These are phyloP conservation scores for Magnolia sinica DNA, from an alignment of 164 flowering plant genomes.

Conservation along the genomic window DNA sequence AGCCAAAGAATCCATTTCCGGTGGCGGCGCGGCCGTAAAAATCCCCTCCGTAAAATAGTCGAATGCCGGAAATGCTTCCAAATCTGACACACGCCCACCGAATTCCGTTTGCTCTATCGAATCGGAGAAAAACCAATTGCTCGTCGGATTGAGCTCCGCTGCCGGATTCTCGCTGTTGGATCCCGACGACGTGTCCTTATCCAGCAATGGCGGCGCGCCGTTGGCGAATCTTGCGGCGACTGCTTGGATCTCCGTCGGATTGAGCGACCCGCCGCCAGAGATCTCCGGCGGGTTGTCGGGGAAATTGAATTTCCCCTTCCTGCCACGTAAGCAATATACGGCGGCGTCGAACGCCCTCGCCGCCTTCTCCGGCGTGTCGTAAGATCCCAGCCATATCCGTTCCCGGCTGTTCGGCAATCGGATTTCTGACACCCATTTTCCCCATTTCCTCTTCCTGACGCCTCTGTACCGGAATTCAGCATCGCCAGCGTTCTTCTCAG, in stretches of 20 bases:
- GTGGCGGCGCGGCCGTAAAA: conserved; percentile 13
- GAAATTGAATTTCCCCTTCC: conserved; percentile 66
- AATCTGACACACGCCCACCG: conserved; percentile 21
- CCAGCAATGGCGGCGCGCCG: conserved; percentile 15
- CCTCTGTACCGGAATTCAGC: conserved; percentile 44
- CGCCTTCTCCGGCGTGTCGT: conserved; percentile 77
- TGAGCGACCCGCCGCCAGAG: conserved; percentile 34
- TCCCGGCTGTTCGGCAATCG: conserved; percentile 82
- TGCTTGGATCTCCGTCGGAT: conserved; percentile 48
- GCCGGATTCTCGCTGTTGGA: conserved; percentile 21
- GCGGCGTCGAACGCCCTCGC: conserved; percentile 95
- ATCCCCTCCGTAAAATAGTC: conserved; percentile 26
- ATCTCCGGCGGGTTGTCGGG: conserved; percentile 71
- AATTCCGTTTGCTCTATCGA: conserved; percentile 14
- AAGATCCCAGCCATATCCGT: conserved; percentile 90
- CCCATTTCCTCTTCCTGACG: conserved; percentile 87
- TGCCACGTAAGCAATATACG: conserved; percentile 68
- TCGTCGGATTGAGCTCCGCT: conserved; percentile 7
- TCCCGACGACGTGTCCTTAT: conserved; percentile 9
- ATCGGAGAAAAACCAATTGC: conserved; percentile 29
- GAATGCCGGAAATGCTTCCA: conserved; percentile 36
- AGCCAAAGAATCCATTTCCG: conserved; percentile 17
- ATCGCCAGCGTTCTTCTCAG: not conserved
- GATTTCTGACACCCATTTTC: conserved; percentile 83
- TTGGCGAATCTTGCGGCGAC: conserved; percentile 66